Base-by-base conservation (phyloP, 257 asterid species). In the Nicotiana paniculata region DNA sequence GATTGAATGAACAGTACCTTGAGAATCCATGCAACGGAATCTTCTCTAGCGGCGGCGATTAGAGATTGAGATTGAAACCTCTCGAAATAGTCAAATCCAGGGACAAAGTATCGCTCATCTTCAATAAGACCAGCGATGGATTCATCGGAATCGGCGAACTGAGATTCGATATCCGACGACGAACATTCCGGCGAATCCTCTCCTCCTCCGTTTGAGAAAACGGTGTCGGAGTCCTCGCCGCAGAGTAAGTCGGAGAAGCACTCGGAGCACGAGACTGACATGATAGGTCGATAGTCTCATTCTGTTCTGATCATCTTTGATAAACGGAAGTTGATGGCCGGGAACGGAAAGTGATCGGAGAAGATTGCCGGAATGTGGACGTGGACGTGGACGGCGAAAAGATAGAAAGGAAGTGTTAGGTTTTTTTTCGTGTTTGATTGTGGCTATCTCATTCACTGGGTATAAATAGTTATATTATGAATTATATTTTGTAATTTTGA, bases 161-260 rank as follows among this genome's bases (percentile, higher is more conserved):
- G 65, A 46, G 93, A 88, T n/a, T 89, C 97, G 39, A 88, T 30
- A 82, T 91, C 98, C 86, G 97, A 94, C 37, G 97, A 91, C 75
- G 97, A 92, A 82, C 89, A 93, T 85, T 92, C 99, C 88, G 91
- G 91, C 84, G 75, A 70, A 58, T 91, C 97, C 9, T 86, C 90
- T 67, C 86, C 88, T 84, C 83, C 88, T 67, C 86, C 86, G 89
- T 26, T 51, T 28, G 96, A 87, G 83, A 91, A 80, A 24, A 96
- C 85, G 69, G 81, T 83, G 74, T 65, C 89, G 84, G 97, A 93
- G 80, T 96, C 98, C 92, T 96, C 98, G 82, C 93, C 88, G 92
- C 99, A 96, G 79, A 94, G 97, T 35, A 96, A 92, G 87, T 92
- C 98, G 92, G 98, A 92, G 90, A 93, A 89, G 91, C 97, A 90